Conservation (phyloP, 306 rosid genomes). For the Cyclanthera cordifolia region DNA sequence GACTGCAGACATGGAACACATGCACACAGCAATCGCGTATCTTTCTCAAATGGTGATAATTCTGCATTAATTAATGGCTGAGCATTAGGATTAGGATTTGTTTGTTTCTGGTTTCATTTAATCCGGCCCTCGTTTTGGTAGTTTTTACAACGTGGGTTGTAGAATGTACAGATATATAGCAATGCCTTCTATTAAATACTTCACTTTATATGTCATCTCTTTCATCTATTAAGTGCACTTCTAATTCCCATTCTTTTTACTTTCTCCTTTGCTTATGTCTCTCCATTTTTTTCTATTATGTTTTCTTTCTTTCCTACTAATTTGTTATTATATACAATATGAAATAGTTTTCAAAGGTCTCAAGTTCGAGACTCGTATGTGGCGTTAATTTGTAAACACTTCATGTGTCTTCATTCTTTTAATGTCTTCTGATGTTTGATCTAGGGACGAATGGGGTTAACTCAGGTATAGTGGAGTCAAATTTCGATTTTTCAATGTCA, state of each 20-base stretch:
- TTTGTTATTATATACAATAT: too few species aligned
- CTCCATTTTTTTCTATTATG: too few species aligned
- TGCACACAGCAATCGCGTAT: slow-evolving; percentile 26
- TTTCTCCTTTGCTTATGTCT: too few species aligned
- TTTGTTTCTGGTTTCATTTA: slow-evolving; percentile 25
- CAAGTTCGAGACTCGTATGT: too few species aligned
- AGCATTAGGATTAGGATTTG: slow-evolving; percentile 21
- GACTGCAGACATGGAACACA: slow-evolving; percentile 32
- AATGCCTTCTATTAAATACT: slow-evolving; percentile 10
- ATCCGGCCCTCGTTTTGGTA: slow-evolving; percentile 29
- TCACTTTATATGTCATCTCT: neutral
- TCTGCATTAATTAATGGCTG: slow-evolving; percentile 35
- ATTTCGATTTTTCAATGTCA: too few species aligned
- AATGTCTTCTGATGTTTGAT: too few species aligned
- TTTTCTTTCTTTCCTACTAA: too few species aligned
- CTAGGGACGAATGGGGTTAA: too few species aligned
- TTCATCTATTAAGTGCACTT: neutral
- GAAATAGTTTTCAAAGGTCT: too few species aligned
- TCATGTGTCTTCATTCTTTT: too few species aligned
- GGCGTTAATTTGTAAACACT: too few species aligned
- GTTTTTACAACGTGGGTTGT: slow-evolving; percentile 27
- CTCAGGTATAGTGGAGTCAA: too few species aligned
- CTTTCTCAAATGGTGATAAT: slow-evolving; percentile 46
- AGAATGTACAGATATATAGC: slow-evolving; percentile 45
- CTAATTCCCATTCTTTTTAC: neutral